Percentiles rank a stretch among this genome's conserved stretches.
These are phyloP conservation scores for Hibiscus mutabilis DNA, from an alignment of 345 rosid genomes.

Conservation along the genomic window DNA sequence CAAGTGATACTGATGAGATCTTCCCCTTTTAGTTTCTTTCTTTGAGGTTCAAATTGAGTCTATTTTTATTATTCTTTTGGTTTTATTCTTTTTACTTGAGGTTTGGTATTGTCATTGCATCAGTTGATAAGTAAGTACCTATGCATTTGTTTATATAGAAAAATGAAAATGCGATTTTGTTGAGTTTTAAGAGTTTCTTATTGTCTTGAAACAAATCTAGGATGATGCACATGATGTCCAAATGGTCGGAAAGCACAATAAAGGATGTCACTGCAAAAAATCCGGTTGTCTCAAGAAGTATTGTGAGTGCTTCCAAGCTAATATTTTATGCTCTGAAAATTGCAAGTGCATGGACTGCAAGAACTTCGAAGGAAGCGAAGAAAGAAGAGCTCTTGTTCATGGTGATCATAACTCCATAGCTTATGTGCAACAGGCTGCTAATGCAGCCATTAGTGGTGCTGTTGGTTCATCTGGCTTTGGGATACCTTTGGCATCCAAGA, in stretches of 20 bases:
- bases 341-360: conserved; percentile 81
- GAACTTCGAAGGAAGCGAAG: conserved; percentile 73
- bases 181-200: neutral
- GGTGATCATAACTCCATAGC: conserved; percentile 36
- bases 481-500: conserved; percentile 36
- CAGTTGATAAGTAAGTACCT: neutral
- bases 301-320: conserved; percentile 87
- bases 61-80: neutral
- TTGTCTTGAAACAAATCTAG: conserved; percentile 28
- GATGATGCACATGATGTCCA: conserved; percentile 41
- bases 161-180: neutral
- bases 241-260: conserved; percentile 63
- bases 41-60: neutral
- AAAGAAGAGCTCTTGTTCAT: conserved; percentile 41
- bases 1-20: neutral
- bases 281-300: conserved; percentile 91
- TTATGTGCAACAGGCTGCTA: conserved; percentile 55
- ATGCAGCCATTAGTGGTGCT: conserved; percentile 60
- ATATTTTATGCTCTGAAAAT: conserved; percentile 75
- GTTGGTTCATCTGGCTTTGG: conserved; percentile 58
- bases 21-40: neutral
- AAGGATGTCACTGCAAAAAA: conserved; percentile 89
- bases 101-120: neutral
- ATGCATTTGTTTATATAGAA: neutral
- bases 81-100: neutral